Evolutionary conservation across 2,329 filamentous ascomycete genomes (phyloP).

Genomic region (Fusarium clavum): DNA sequence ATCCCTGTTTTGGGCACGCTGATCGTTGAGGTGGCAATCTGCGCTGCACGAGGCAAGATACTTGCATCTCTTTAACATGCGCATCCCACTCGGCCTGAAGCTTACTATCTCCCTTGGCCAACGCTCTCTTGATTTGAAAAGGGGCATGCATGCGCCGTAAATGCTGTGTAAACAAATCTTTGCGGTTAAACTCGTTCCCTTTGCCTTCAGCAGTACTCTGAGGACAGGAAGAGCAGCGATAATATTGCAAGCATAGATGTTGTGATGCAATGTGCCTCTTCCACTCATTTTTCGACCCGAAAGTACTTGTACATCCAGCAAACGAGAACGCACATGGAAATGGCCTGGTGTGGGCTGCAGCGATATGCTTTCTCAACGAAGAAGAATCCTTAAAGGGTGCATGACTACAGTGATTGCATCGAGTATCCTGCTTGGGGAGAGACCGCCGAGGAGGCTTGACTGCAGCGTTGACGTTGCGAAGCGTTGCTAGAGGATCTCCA

Average conservation of each 20-base stretch:
- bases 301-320: conserved; percentile 85
- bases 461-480: conserved; percentile 42
- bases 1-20: conserved; percentile 78
- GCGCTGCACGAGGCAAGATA: conserved; percentile 77
- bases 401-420: conserved; percentile 71
- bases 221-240: conserved; percentile 72
- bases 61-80: conserved; percentile 76
- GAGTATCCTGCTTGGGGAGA: conserved; percentile 69
- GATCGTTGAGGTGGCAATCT: conserved; percentile 77
- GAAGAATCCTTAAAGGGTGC: conserved; percentile 75
- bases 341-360: conserved; percentile 75
- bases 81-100: conserved; percentile 72
- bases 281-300: conserved; percentile 97
- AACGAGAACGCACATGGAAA: conserved; percentile 89
- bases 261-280: conserved; percentile 94
- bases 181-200: conserved; percentile 86
- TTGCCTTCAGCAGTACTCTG: conserved; percentile 66
- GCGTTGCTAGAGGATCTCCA: conserved; percentile 39
- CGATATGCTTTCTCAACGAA: conserved; percentile 73
- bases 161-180: conserved; percentile 96
- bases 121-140: conserved; percentile 69
- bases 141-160: conserved; percentile 92
- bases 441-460: conserved; percentile 60
- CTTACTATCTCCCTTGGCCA: conserved; percentile 68
- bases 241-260: conserved; percentile 78